phyloP scores from a whole-genome alignment of 371 early-diverging fungal species.

The Mucor racemosus region DNA sequence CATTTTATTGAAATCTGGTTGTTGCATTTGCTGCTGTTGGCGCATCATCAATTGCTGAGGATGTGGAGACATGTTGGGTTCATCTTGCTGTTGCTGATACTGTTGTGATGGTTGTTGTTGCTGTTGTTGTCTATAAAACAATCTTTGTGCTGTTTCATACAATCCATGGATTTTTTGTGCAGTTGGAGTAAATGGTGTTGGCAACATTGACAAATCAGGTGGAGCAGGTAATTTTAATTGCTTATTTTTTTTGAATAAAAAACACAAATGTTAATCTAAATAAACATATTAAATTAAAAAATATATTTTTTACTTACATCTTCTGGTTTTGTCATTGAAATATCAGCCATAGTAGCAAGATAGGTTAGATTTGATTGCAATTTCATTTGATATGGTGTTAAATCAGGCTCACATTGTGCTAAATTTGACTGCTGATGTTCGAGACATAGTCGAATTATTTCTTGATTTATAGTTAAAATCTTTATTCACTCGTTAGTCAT shows the following conservation, averaged over 20 bases:
- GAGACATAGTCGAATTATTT: slow-evolving; percentile 55
- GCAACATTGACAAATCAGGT: slow-evolving; percentile 49
- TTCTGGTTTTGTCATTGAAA: slow-evolving; percentile 54
- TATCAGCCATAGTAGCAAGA: slow-evolving; percentile 62
- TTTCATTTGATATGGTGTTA: slow-evolving; percentile 52
- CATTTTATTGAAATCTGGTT: slow-evolving; percentile 21
- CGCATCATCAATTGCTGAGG: slow-evolving; percentile 9
- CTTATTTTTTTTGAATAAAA: slow-evolving; percentile 13
- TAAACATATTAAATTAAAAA: not conserved
- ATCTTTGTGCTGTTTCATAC: slow-evolving; percentile 31
- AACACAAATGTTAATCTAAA: slow-evolving; percentile 3
- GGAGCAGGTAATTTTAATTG: slow-evolving; percentile 38
- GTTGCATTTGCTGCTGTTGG: slow-evolving; percentile 16
- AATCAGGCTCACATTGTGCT: slow-evolving; percentile 36
- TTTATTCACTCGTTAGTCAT: not conserved
- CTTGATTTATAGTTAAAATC: slow-evolving; percentile 55
- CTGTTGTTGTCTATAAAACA: slow-evolving; percentile 22
- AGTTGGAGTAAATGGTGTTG: slow-evolving; percentile 35
- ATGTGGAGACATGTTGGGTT: slow-evolving; percentile 12
- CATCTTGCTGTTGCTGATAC: not conserved
- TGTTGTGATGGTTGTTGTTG: not conserved
- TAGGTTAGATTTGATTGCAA: slow-evolving; percentile 61
- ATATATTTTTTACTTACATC: slow-evolving; percentile 35
- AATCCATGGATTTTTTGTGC: slow-evolving; percentile 41
- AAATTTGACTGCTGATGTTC: slow-evolving; percentile 29